Percentiles rank a stretch among this genome's conserved stretches.
Evolutionary conservation across 2,329 filamentous ascomycete genomes (phyloP).

Genomic region (Tolypocladium sp.): DNA sequence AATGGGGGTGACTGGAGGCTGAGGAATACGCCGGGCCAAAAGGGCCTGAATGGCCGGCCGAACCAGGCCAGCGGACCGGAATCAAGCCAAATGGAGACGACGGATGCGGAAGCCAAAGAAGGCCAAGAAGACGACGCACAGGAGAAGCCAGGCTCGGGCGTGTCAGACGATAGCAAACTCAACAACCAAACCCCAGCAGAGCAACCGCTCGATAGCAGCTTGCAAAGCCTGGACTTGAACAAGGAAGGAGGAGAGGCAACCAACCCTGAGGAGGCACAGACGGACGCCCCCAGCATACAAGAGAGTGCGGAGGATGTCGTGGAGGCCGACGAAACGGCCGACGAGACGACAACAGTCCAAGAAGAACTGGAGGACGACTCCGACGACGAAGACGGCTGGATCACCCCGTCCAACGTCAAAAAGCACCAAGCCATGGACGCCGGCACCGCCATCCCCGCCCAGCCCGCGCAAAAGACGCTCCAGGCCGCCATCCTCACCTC

Average conservation of each 20-base stretch:
- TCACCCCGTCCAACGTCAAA: conserved; percentile 86
- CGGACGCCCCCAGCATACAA: not conserved
- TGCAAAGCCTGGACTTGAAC: conserved; percentile 14
- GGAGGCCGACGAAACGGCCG: conserved; percentile 5
- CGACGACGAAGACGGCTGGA: conserved; percentile 70
- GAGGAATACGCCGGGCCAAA: conserved; percentile 70
- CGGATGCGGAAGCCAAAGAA: conserved; percentile 15
- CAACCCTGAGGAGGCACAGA: not conserved
- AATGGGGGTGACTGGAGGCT: conserved; percentile 86
- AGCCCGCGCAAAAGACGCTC: conserved; percentile 53
- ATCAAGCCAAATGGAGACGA: conserved; percentile 27
- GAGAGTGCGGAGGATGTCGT: not conserved
- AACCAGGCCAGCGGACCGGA: not conserved
- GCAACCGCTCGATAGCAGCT: conserved; percentile 2
- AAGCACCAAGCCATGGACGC: conserved; percentile 67
- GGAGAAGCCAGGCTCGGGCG: conserved; percentile 3
- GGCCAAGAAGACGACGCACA: conserved; percentile 13
- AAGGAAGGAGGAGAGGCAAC: conserved; percentile 1
- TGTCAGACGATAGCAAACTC: not conserved
- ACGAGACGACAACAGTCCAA: conserved; percentile 14
- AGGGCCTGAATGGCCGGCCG: conserved; percentile 59
- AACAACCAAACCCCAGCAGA: not conserved
- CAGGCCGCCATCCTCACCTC: conserved; percentile 88
- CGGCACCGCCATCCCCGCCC: conserved; percentile 31
- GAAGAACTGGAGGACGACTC: conserved; percentile 32